Conservation (phyloP, 202 grass and related monocot species). For the Zoysia matrella region DNA sequence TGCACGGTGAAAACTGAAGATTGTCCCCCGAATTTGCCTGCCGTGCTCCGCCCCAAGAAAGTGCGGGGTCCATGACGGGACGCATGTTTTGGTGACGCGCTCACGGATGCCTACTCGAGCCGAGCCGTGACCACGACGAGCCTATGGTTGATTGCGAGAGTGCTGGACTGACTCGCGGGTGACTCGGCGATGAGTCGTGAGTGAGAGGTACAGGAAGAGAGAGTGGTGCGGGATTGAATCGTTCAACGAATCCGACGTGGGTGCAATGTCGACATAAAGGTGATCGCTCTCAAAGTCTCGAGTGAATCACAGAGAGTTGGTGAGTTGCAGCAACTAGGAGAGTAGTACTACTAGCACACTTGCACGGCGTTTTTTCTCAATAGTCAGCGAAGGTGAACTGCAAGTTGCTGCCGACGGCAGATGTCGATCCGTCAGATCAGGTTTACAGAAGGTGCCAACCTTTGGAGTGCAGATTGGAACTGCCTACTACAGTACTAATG, state of each 20-base stretch:
- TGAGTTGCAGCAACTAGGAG: background rate
- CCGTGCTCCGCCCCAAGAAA: background rate
- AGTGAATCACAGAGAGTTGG: background rate
- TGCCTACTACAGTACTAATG: too few species aligned
- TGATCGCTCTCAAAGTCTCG: background rate
- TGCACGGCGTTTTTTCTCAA: background rate
- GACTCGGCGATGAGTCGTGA: constrained; percentile 39
- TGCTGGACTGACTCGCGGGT: background rate
- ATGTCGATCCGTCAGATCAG: background rate
- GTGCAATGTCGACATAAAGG: background rate
- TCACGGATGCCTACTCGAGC: background rate
- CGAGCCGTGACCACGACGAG: too few species aligned
- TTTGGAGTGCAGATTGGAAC: too few species aligned
- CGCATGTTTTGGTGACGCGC: constrained; percentile 29
- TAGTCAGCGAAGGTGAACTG: background rate
- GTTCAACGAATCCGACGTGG: constrained; percentile 30
- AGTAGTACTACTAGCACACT: background rate
- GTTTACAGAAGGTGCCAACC: too few species aligned
- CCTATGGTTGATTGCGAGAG: background rate
- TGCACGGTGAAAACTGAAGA: background rate
- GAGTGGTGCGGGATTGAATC: background rate
- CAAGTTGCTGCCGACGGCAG: background rate
- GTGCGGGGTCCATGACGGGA: background rate
- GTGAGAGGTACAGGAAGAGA: background rate
- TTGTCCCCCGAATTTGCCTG: too few species aligned